Conservation (phyloP, 2,329 filamentous ascomycete species). For the Westerdykella aurantiaca region DNA sequence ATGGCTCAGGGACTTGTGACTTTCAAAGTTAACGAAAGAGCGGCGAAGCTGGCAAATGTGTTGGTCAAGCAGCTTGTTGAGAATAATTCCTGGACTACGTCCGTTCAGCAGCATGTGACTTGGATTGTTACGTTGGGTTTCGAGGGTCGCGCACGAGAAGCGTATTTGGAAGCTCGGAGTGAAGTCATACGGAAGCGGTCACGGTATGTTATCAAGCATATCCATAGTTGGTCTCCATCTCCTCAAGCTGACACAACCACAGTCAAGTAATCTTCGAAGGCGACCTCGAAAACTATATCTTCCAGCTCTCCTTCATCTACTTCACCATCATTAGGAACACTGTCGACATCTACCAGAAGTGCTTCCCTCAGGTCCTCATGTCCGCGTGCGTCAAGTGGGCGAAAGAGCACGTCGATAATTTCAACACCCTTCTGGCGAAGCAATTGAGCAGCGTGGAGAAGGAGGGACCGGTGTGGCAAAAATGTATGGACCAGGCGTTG, state of each 20-base stretch:
- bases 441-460: conserved; percentile 82
- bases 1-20: conserved; percentile 89
- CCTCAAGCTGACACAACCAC: conserved; percentile 15
- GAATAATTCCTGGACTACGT: conserved; percentile 67
- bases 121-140: conserved; percentile 86
- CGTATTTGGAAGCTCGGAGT: conserved; percentile 74
- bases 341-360: conserved; percentile 73
- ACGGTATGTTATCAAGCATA: conserved; percentile 50
- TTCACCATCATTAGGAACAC: conserved; percentile 94
- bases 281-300: conserved; percentile 86
- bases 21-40: conserved; percentile 83
- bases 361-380: conserved; percentile 77
- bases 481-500: conserved; percentile 76
- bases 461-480: conserved; percentile 68
- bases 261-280: conserved; percentile 95
- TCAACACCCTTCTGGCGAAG: conserved; percentile 74
- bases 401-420: conserved; percentile 88
- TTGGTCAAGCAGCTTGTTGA: conserved; percentile 72
- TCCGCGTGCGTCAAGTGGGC: conserved; percentile 97
- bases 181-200: conserved; percentile 74
- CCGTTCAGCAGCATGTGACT: conserved; percentile 72
- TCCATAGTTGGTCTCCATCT: neutral
- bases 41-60: conserved; percentile 67
- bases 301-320: conserved; percentile 91
- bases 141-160: conserved; percentile 81